Base-by-base conservation (phyloP, 306 rosid genomes). In the Lithocarpus polystachyus region DNA sequence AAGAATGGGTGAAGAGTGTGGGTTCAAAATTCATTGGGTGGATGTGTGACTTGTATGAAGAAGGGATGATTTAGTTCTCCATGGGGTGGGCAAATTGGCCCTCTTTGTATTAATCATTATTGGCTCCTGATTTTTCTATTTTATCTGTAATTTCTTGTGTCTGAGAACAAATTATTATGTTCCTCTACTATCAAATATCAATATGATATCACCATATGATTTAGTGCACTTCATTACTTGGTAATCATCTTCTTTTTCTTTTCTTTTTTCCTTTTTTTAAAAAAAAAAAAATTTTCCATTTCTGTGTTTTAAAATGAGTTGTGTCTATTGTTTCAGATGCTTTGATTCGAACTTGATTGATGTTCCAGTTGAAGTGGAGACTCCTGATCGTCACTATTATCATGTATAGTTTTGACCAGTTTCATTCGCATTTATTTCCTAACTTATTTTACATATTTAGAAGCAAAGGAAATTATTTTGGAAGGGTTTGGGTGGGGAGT, bases 381-480 rank as follows among this genome's bases (percentile, higher is more conserved):
- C 94, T 45, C 99, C 97, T 31, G 99, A 94, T 80, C 99, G 86
- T 54, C 99, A 94, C 80, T 94, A 92, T 74, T 94, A 94, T 81
- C 99, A 89, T 84, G 99, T 92, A 88, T 71, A 82, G 23, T 23
- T 79, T 74, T 52, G 17, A 35, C 62, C 55, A 26, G 65, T 75
- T 75, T 74, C 61, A 22, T 69, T 64, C 55, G 57, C 43, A 29
- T 4, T 18, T 5, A 40, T 59, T 80, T 68, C 24, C 74, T 52
- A 61, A 35, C 71, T 76, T 72, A 26, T 76, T 33, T 74, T 60
- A 12, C 17, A 10, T 37, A 15, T 57, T 48, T 40, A 4, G n/a
- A 24, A 0, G 18, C 23, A 4, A 61, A 19, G 14, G 57, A 64
- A 5, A n/a, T 65, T 40, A 40, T 70, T 59, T 72, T 33, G 15